Evolutionary conservation across 352 stramenopile species (phyloP), one percentile per base, ranked within the genome.

Genomic region (Phytophthora lateralis): DNA sequence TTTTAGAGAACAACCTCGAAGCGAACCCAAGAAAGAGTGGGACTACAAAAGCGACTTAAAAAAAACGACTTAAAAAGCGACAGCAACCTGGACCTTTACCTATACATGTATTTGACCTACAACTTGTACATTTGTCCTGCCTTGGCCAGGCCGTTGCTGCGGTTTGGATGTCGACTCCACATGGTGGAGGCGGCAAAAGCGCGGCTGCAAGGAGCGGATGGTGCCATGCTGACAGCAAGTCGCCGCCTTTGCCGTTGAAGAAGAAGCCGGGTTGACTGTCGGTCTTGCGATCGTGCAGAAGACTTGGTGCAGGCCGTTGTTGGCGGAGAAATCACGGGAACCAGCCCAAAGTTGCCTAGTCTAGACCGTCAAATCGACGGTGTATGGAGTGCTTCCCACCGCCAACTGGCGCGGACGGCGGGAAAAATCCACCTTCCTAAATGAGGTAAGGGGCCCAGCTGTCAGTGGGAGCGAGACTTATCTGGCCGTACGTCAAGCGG

Each of bases 1-100:
- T 63, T 63, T 55, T 54, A 18, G 18, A 12, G 14, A 30, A 42
- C 32, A 50, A 50, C 44, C 44, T 50, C 15, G 10, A 17, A 24
- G 21, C 14, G 60, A 58, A 69, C 53, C 60, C 60, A 69, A 62
- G 34, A 66, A 62, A 55, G 30, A 4, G 27, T 35, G 35, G 43
- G 49, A 60, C 17, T 2, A 35, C 43, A 69, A 66, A 66, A 70
- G 55, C 62, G 62, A 70, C 55, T 66, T 70, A 70, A 48, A 42
- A 29, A 20, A 18, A 24, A 14, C 41, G 30, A 52, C 52, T 52
- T 24, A 24, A n/a, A n/a, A n/a, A n/a, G n/a, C n/a, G n/a, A n/a
- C 21, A 3, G 53, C 42, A 47, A 54, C 53, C 15, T 46, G 41
- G 21, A 24, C 21, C 21, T n/a, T n/a, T n/a, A n/a, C n/a, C n/a